phyloP scores from a whole-genome alignment of 225 moss, liverwort and hornwort species.

The Takakia lepidozioides region DNA sequence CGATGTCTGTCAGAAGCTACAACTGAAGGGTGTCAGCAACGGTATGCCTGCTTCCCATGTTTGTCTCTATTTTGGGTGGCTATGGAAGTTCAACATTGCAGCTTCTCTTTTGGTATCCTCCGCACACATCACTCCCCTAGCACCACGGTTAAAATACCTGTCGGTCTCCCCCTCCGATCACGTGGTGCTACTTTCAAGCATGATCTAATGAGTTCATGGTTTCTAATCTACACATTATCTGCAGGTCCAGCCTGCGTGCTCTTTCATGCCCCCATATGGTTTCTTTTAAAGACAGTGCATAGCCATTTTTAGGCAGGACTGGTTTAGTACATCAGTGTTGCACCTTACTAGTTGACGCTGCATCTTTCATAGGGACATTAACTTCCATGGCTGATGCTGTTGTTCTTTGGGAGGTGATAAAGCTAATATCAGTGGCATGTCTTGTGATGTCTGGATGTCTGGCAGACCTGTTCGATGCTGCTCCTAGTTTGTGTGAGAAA shows the following conservation, averaged over 20 bases:
- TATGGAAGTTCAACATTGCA: too few species aligned
- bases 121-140: too few species aligned
- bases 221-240: too few species aligned
- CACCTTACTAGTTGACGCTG: too few species aligned
- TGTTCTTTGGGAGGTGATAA: neutral
- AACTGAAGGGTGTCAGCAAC: constrained; percentile 38
- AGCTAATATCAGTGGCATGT: neutral
- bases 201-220: too few species aligned
- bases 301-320: too few species aligned
- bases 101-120: too few species aligned
- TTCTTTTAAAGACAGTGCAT: neutral
- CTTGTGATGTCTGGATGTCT: constrained; percentile 6
- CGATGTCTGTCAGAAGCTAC: constrained; percentile 44
- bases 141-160: neutral
- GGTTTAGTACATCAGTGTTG: too few species aligned
- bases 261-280: neutral
- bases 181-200: neutral
- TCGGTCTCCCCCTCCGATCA: neutral
- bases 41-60: constrained; percentile 17
- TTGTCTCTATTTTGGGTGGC: neutral
- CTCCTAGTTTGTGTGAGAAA: constrained; percentile 30
- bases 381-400: too few species aligned
- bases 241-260: too few species aligned
- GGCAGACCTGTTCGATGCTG: constrained; percentile 37
- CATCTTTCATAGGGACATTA: too few species aligned